phyloP scores from a whole-genome alignment of 805 yeast species.

The Monosporozyma aerobia region DNA sequence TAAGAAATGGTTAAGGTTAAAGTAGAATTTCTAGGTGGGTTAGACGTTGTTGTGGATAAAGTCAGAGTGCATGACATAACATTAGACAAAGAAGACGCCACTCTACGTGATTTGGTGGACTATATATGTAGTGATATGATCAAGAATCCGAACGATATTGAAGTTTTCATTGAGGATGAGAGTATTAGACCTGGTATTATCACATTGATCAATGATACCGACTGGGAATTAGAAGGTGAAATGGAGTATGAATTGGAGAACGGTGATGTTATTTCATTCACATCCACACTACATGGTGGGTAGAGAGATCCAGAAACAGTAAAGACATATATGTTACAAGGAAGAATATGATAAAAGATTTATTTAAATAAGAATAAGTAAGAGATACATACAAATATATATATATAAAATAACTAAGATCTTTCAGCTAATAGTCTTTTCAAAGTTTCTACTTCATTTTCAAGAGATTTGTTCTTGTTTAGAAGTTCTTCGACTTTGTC shows the following conservation, averaged over 20 bases:
- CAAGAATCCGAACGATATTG: slow-evolving; percentile 51
- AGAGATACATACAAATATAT: not conserved
- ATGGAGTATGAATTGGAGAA: slow-evolving; percentile 68
- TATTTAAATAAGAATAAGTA: not conserved
- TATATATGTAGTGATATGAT: slow-evolving; percentile 48
- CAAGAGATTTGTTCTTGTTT: slow-evolving; percentile 48
- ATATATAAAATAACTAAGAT: not conserved
- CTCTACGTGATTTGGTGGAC: slow-evolving; percentile 42
- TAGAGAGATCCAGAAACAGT: slow-evolving; percentile 20
- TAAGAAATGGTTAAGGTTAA: slow-evolving; percentile 29
- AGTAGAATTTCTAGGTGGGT: slow-evolving; percentile 60
- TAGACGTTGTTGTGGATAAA: slow-evolving; percentile 66
- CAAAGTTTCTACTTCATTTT: slow-evolving; percentile 55
- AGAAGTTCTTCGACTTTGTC: slow-evolving; percentile 59
- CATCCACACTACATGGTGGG: slow-evolving; percentile 94
- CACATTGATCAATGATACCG: slow-evolving; percentile 86
- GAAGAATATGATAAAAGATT: not conserved
- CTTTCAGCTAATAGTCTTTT: slow-evolving; percentile 35
- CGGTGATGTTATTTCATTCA: slow-evolving; percentile 75
- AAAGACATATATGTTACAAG: not conserved
- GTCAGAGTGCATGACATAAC: slow-evolving; percentile 44
- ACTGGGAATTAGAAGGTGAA: slow-evolving; percentile 93
- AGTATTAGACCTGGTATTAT: slow-evolving; percentile 85
- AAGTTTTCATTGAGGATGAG: slow-evolving; percentile 73
- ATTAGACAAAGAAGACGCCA: slow-evolving; percentile 36